Base-by-base conservation (phyloP, 2,329 filamentous ascomycete genomes). In the Pseudogymnoascus sp. region DNA sequence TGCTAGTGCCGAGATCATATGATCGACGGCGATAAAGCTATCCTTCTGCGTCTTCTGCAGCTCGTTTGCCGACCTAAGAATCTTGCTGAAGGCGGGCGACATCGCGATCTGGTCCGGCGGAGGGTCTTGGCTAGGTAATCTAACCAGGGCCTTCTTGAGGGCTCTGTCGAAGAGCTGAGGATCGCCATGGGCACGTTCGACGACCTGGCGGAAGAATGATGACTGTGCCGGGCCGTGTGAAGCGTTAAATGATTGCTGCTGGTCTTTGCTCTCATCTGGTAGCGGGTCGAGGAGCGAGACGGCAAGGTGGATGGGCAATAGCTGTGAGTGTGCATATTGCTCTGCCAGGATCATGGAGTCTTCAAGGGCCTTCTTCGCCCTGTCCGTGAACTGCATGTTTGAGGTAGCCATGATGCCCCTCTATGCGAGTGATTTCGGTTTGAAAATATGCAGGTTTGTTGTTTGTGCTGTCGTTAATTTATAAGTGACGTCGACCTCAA, bases 31-130 rank as follows among this genome's bases (percentile, higher is more conserved):
- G 67, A 99, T 90, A 76, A 87, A 99, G 68, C 87, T 91, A 75
- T 99, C 95, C 72, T 97, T 97, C 72, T 99, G 95, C n/a, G 93
- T 92, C 78, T 96, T 96, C 70, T 96, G 93, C 62, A 99, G 77
- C 34, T 97, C 92, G 75, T 90, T 87, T 1, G 95, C 92, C 69
- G 90, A 86, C 69, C 92, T 85, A 61, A 99, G 82, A 64, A 97
- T 84, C 69, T 89, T 90, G 66, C 88, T 86, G 77, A 97, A 93
- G 7, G 86, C 81, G 0, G 92, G 91, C 10, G 93, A 88, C 70
- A 96, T 86, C 62, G 90, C 87, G 63, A 96, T 88, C 69, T 89
- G 86, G 73, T 97, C 93, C 65, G 95, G 95, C 11, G 95, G 93
- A 12, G 95, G 95, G 70, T 97, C 91, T 78, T 99, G 95, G 73